Conservation (phyloP, 495 filamentous ascomycete genomes). For the Venustampulla echinocandica region DNA sequence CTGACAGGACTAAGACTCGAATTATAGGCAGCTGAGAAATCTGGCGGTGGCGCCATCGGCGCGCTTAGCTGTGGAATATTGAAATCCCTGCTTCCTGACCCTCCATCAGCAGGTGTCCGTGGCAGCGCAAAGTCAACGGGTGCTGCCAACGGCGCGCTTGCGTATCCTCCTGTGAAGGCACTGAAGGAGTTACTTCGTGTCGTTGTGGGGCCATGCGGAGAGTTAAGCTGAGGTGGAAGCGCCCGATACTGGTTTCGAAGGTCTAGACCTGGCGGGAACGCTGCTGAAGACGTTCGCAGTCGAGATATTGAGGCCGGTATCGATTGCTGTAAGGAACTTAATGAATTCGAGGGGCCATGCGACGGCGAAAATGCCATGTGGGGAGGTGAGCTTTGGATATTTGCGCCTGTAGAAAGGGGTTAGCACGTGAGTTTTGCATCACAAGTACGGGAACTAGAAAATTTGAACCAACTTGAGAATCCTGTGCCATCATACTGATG, state of each 20-base stretch:
- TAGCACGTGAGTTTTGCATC: slow-evolving; percentile 12
- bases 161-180: slow-evolving; percentile 31
- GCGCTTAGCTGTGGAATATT: slow-evolving; percentile 48
- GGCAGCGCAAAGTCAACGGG: slow-evolving; percentile 45
- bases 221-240: slow-evolving; percentile 29
- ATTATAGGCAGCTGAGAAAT: slow-evolving; percentile 31
- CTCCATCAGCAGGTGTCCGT: slow-evolving; percentile 33
- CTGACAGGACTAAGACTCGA: slow-evolving; percentile 11
- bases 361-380: slow-evolving; percentile 39
- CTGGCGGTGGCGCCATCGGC: slow-evolving; percentile 42
- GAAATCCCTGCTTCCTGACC: slow-evolving; percentile 33
- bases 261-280: slow-evolving; percentile 23
- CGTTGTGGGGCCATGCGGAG: slow-evolving; percentile 38
- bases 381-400: slow-evolving; percentile 25
- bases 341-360: slow-evolving; percentile 11
- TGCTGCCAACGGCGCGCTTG: slow-evolving; percentile 43
- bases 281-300: slow-evolving; percentile 16
- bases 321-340: slow-evolving; percentile 12
- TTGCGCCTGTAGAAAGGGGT: slow-evolving; percentile 5
- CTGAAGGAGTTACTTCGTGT: slow-evolving; percentile 26
- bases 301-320: slow-evolving; percentile 21
- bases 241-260: slow-evolving; percentile 41
- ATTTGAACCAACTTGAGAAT: slow-evolving; percentile 40
- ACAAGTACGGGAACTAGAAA: slow-evolving; percentile 15
- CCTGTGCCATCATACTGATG: slow-evolving; percentile 41